Evolutionary conservation across 1,284 basidiomycete species (phyloP).

Genomic region (Cutaneotrichosporon sp.): DNA sequence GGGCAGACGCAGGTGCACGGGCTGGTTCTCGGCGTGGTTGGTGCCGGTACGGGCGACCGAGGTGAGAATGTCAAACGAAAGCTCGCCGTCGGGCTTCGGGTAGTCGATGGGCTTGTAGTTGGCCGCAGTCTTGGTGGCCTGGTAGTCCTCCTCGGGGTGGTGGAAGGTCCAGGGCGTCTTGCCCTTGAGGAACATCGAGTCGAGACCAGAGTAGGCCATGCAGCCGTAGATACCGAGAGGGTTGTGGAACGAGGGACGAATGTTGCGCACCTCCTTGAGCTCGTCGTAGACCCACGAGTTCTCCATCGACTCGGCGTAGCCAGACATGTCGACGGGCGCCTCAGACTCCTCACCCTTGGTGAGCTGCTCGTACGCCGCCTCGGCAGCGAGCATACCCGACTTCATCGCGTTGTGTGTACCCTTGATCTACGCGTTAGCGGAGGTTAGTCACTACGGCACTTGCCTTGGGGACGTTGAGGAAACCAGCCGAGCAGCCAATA

Average conservation of each 20-base stretch:
- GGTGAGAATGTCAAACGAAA: slow-evolving; percentile 92
- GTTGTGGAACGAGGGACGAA: slow-evolving; percentile 87
- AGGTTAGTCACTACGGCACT: neutral
- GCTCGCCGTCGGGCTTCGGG: slow-evolving; percentile 79
- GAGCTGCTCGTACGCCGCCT: slow-evolving; percentile 71
- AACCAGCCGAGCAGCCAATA: slow-evolving; percentile 92
- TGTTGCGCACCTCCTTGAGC: slow-evolving; percentile 84
- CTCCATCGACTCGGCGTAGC: slow-evolving; percentile 68
- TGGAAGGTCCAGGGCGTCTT: slow-evolving; percentile 88
- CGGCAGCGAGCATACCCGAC: slow-evolving; percentile 93
- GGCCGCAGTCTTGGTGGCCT: slow-evolving; percentile 64
- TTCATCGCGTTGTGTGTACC: slow-evolving; percentile 99
- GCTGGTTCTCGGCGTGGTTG: slow-evolving; percentile 95
- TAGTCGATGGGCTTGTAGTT: slow-evolving; percentile 80
- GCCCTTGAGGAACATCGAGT: slow-evolving; percentile 79
- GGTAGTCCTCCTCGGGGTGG: slow-evolving; percentile 64
- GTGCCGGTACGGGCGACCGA: slow-evolving; percentile 87
- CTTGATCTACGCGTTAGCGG: slow-evolving; percentile 61
- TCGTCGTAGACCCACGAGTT: slow-evolving; percentile 84
- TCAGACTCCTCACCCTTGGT: slow-evolving; percentile 22
- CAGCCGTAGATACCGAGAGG: slow-evolving; percentile 82
- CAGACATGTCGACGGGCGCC: slow-evolving; percentile 61
- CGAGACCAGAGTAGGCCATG: slow-evolving; percentile 82
- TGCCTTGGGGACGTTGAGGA: slow-evolving; percentile 85
- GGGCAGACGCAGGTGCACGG: slow-evolving; percentile 73